Conservation (phyloP, 208 protist species). For the Leishmania tarentolae region DNA sequence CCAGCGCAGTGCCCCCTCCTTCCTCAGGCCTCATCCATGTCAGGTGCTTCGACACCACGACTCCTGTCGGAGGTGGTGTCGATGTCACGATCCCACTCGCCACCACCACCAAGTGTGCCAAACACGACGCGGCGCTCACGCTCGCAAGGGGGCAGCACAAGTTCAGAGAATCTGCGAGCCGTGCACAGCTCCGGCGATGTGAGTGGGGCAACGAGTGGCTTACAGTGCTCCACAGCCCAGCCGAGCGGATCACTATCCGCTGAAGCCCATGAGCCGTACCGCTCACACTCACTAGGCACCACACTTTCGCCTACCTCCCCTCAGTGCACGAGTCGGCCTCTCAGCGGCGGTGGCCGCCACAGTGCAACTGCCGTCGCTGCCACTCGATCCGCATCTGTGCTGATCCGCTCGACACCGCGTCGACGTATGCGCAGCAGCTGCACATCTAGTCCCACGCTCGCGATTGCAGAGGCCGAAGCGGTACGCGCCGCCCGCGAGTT, state of each 20-base stretch:
- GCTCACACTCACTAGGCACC: not conserved
- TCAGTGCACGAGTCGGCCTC: not conserved
- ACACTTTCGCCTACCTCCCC: not conserved
- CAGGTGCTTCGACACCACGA: not conserved
- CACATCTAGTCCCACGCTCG: constrained; percentile 9
- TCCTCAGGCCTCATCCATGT: not conserved
- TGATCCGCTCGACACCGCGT: not conserved
- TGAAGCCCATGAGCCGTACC: not conserved
- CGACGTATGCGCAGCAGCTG: not conserved
- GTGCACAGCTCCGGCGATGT: not conserved
- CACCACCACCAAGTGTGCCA: constrained; percentile 8
- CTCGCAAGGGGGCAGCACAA: not conserved
- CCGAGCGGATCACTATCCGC: not conserved
- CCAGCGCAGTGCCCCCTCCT: not conserved
- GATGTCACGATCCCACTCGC: not conserved
- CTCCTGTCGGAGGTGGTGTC: not conserved
- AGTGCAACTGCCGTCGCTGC: constrained; percentile 8
- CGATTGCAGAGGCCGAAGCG: constrained; percentile 17
- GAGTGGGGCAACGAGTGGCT: not conserved
- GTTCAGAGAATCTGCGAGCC: not conserved
- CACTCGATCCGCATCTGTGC: not conserved
- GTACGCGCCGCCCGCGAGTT: constrained; percentile 36
- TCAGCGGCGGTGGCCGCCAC: not conserved
- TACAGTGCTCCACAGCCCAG: not conserved
- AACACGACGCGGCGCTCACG: constrained; percentile 16